Evolutionary conservation across 176 grass and related monocot species (phyloP), one percentile per base, ranked within the genome.

Genomic region (Bonia amplexicaulis): DNA sequence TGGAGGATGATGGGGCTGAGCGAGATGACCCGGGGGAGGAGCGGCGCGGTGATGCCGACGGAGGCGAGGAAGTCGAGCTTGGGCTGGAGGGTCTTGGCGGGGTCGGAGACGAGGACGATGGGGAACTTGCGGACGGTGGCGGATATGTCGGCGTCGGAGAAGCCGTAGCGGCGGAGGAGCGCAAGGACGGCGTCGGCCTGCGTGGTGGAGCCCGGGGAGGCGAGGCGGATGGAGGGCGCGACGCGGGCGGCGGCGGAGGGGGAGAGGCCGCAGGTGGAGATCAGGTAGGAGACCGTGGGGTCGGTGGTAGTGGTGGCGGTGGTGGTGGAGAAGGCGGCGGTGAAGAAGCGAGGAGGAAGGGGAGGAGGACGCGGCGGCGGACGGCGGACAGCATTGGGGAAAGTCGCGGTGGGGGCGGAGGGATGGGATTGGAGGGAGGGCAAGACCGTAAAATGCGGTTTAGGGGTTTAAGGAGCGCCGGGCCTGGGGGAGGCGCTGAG

Each of bases 51-150:
- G 77, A 92, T 65, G 86, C 82, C 86, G 16, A 89, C 48, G 40
- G 71, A 77, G 53, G 25, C 19, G 29, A 89, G 14, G 76, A 82
- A 89, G 12, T 89, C 90, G 52, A 92, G 70, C 82, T 85, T 89
- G 81, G 90, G 82, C 63, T 85, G 53, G 60, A 92, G 66, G 47
- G 59, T 89, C 51, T 62, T 78, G 31, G 17, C 27, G 6, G 72
- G 53, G 37, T 83, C 0, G 46, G 53, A 19, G 9, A 2, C 4
- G 11, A 89, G 82, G 35, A 92, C 7, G 52, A 17, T 0, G 52
- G 83, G 78, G 15, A 75, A 13, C 74, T 69, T 31, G 33, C 68
- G 14, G 42, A 84, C 26, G 26, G 71, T 61, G 35, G 45, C 9
- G 12, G 83, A 51, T 17, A 92, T 74, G 7, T 92, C 31, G n/a